Evolutionary conservation across 148 eudicot species (phyloP).

Genomic region (Diospyros lotus): DNA sequence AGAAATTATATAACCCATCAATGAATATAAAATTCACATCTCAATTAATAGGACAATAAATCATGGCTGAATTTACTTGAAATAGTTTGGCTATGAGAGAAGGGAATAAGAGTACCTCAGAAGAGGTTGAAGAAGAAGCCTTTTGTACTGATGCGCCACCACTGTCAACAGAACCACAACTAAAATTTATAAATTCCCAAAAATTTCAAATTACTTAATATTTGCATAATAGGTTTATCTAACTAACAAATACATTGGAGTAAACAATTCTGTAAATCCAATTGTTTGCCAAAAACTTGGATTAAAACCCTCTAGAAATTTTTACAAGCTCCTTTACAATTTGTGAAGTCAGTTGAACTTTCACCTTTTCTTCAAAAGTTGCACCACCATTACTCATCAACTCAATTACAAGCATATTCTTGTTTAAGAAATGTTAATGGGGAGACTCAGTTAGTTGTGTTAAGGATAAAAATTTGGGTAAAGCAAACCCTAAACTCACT

Average conservation of each 20-base stretch:
- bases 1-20: too few species aligned
- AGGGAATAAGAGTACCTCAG: constrained; percentile 50
- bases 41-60: too few species aligned
- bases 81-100: neutral
- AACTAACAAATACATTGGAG: neutral
- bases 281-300: neutral
- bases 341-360: neutral
- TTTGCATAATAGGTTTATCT: neutral
- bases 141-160: constrained; percentile 38
- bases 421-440: neutral
- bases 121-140: constrained; percentile 49
- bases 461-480: neutral
- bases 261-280: neutral
- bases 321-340: neutral
- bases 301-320: neutral
- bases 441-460: neutral
- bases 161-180: constrained; percentile 30
- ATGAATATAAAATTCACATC: too few species aligned
- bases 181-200: neutral
- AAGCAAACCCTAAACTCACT: neutral
- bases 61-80: too few species aligned
- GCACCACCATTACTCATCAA: too few species aligned
- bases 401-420: too few species aligned
- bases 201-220: too few species aligned
- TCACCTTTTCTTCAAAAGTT: too few species aligned